These are phyloP conservation scores for Dendrobium nobile DNA, from an alignment of 106 monocot species.

Conservation along the genomic window DNA sequence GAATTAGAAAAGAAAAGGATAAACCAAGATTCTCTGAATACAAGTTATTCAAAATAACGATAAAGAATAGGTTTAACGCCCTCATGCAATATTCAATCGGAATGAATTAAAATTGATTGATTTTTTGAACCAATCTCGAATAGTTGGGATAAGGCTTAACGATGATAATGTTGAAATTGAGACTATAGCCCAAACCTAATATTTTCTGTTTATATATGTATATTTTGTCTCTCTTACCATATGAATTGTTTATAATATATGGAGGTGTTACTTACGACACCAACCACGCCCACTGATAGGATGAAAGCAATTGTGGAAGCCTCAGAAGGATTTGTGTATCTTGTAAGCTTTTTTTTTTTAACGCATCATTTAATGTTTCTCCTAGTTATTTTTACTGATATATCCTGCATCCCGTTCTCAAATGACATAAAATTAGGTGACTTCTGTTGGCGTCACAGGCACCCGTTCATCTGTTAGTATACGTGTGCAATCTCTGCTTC, in stretches of 20 bases:
- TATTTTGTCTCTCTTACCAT: background rate
- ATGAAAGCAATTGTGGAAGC: constrained; percentile 63
- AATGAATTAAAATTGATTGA: no score
- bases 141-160: no score
- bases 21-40: no score
- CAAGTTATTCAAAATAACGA: no score
- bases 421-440: constrained; percentile 28
- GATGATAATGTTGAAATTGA: no score
- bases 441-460: constrained; percentile 57
- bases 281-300: constrained; percentile 53
- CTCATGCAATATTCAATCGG: no score
- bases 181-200: background rate
- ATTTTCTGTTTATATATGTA: background rate
- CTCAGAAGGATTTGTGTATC: constrained; percentile 78
- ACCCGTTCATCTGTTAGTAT: constrained; percentile 39
- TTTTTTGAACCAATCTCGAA: no score
- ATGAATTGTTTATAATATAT: background rate
- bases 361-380: background rate
- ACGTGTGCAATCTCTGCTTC: constrained; percentile 35
- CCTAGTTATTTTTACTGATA: background rate
- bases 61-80: no score
- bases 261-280: constrained; percentile 63
- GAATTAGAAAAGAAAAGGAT: no score
- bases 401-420: background rate
- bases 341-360: constrained; percentile 33